These are phyloP conservation scores for Colletotrichum falcatum DNA, from an alignment of 2,329 filamentous ascomycete species.

Conservation along the genomic window DNA sequence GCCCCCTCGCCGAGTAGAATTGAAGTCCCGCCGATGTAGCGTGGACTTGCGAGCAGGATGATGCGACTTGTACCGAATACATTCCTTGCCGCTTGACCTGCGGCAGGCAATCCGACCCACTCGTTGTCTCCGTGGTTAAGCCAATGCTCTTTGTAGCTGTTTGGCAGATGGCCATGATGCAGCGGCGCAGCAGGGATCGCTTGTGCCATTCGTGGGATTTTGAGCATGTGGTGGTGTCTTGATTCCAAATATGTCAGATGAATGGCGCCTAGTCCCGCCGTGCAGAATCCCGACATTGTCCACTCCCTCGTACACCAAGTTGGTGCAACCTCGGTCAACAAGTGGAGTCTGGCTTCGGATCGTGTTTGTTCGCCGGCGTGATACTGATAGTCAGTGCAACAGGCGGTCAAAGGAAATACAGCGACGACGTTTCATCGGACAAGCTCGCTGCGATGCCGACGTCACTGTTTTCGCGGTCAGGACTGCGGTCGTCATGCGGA, in stretches of 20 bases:
- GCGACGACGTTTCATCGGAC: background rate
- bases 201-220: background rate
- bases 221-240: background rate
- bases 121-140: background rate
- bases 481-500: background rate
- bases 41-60: background rate
- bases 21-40: background rate
- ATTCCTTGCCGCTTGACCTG: background rate
- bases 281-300: background rate
- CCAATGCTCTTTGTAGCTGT: background rate
- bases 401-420: background rate
- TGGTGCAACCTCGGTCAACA: constrained; percentile 13
- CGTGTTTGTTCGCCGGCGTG: constrained; percentile 1
- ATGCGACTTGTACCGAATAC: background rate
- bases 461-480: background rate
- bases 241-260: background rate
- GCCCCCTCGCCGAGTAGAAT: background rate
- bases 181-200: background rate
- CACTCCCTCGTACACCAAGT: background rate
- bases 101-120: background rate
- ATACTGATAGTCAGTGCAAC: background rate
- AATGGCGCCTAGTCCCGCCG: background rate
- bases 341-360: constrained; percentile 2
- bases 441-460: no score
- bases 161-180: background rate